phyloP scores from a whole-genome alignment of 495 filamentous ascomycete genomes.

The Cercophora samala region DNA sequence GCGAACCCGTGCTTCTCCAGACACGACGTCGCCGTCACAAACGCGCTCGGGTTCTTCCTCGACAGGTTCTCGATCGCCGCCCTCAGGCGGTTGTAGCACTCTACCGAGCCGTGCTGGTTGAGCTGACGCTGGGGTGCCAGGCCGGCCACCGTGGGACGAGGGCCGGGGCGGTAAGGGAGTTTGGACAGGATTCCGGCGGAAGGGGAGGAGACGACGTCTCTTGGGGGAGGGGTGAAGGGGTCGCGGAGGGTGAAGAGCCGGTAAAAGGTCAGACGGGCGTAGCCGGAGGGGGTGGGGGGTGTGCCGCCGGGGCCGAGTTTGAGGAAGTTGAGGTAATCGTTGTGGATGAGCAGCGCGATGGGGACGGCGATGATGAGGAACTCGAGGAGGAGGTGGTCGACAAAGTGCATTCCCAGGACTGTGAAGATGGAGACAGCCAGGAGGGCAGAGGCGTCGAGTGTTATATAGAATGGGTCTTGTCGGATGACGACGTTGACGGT shows the following conservation, averaged over 20 bases:
- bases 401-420: conserved; percentile 48
- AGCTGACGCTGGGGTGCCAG: conserved; percentile 79
- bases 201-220: conserved; percentile 35
- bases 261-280: conserved; percentile 63
- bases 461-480: conserved; percentile 49
- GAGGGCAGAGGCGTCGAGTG: conserved; percentile 45
- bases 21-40: conserved; percentile 63
- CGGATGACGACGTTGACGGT: conserved; percentile 42
- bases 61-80: conserved; percentile 51
- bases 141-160: conserved; percentile 63
- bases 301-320: conserved; percentile 78
- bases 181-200: conserved; percentile 37
- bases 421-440: conserved; percentile 43
- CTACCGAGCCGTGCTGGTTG: conserved; percentile 55
- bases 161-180: conserved; percentile 58
- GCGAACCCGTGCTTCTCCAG: conserved; percentile 78
- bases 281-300: conserved; percentile 68
- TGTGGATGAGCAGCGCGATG: conserved; percentile 56
- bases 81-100: conserved; percentile 52
- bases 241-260: conserved; percentile 58
- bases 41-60: conserved; percentile 41
- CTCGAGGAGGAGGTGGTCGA: conserved; percentile 44
- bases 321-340: conserved; percentile 74
- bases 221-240: conserved; percentile 47
- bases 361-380: conserved; percentile 49